phyloP scores from a whole-genome alignment of 2,329 filamentous ascomycete genomes.

The Neofusicoccum cordaticola region DNA sequence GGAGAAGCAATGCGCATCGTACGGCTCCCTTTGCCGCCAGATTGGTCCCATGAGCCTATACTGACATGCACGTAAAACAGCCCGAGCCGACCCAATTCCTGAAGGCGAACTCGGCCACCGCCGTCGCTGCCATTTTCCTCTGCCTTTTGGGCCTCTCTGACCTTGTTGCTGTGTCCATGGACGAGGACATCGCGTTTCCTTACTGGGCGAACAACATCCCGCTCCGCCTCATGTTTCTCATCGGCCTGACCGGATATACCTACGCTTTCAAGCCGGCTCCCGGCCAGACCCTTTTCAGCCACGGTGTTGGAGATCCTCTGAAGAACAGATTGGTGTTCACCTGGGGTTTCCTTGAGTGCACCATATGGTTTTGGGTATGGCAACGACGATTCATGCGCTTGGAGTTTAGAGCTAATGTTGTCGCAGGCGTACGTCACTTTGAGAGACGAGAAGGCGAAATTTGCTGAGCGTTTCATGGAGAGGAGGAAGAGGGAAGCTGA shows the following conservation, averaged over 20 bases:
- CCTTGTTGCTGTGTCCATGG: slow-evolving; percentile 45
- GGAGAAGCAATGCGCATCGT: slow-evolving; percentile 83
- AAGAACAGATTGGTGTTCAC: slow-evolving; percentile 85
- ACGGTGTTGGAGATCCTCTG: slow-evolving; percentile 38
- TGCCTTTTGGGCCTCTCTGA: slow-evolving; percentile 55
- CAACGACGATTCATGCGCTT: too few relatives aligned
- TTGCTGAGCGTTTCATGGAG: slow-evolving; percentile 29
- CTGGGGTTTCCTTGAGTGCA: slow-evolving; percentile 78
- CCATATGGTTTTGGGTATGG: slow-evolving; percentile 80
- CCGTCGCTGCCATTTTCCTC: slow-evolving; percentile 66
- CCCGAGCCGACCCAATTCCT: slow-evolving; percentile 67
- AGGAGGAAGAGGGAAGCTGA: slow-evolving; percentile 31
- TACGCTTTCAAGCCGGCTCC: slow-evolving; percentile 57
- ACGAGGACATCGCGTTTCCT: slow-evolving; percentile 41
- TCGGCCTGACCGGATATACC: slow-evolving; percentile 61
- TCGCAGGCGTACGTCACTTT: slow-evolving; percentile 33
- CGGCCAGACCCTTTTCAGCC: slow-evolving; percentile 36
- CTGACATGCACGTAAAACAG: slow-evolving; percentile 38
- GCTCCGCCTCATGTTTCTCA: slow-evolving; percentile 63
- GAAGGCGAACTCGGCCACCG: slow-evolving; percentile 64
- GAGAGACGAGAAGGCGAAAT: slow-evolving; percentile 35
- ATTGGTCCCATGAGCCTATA: background rate
- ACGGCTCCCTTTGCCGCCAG: slow-evolving; percentile 29
- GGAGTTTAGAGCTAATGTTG: background rate
- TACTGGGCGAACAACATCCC: slow-evolving; percentile 56